Evolutionary conservation across 225 moss, liverwort and hornwort genomes (phyloP).

Genomic region (Lunularia cruciata): DNA sequence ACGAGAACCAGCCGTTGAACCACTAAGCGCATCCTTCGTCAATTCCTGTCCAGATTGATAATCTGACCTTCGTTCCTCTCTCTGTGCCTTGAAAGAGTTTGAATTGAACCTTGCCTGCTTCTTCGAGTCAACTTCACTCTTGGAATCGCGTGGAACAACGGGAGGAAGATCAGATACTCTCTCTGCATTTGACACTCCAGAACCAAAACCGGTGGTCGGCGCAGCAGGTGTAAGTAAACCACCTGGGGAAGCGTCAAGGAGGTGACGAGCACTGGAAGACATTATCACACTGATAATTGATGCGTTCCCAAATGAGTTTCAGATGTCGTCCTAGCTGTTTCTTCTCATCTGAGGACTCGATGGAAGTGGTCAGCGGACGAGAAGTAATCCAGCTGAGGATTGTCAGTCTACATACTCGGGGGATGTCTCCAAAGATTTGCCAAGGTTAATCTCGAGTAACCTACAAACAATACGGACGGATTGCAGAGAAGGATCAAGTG

Average conservation of each 20-base stretch:
- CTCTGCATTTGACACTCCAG: background rate
- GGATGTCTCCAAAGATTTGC: background rate
- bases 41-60: slow-evolving; percentile 9
- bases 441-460: background rate
- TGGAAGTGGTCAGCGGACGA: background rate
- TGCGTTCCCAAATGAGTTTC: background rate
- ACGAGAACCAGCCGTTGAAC: slow-evolving; percentile 26
- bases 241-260: slow-evolving; percentile 33
- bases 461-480: background rate
- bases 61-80: background rate
- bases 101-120: slow-evolving; percentile 27
- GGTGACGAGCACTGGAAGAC: slow-evolving; percentile 38
- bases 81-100: background rate
- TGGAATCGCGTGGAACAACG: background rate
- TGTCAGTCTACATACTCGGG: background rate
- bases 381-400: background rate
- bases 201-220: slow-evolving; percentile 3
- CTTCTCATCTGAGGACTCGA: background rate
- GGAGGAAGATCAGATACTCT: background rate
- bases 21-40: slow-evolving; percentile 28
- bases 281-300: slow-evolving; percentile 14
- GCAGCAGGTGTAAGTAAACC: slow-evolving; percentile 16
- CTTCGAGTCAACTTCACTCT: slow-evolving; percentile 12
- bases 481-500: background rate
- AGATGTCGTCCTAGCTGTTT: background rate